These are phyloP conservation scores for Ogataea dorogensis DNA, from an alignment of 805 yeast species.

Conservation along the genomic window DNA sequence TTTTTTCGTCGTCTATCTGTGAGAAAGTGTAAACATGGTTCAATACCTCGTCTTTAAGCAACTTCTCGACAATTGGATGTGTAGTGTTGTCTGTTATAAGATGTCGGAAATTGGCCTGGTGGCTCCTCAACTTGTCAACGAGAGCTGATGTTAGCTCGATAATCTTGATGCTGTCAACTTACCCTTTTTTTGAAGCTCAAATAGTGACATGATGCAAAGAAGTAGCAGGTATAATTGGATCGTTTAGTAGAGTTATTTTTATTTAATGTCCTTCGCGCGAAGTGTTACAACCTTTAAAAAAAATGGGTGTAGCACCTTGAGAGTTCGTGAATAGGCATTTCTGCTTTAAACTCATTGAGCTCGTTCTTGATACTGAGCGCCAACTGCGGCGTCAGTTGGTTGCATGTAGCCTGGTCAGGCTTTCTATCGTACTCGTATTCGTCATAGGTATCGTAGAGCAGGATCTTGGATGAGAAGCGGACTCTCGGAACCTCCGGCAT, in stretches of 20 bases:
- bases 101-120: slow-evolving; percentile 28
- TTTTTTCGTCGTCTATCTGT: slow-evolving; percentile 29
- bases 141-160: slow-evolving; percentile 16
- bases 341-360: slow-evolving; percentile 70
- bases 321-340: slow-evolving; percentile 79
- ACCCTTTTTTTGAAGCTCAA: slow-evolving; percentile 28
- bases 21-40: slow-evolving; percentile 32
- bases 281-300: slow-evolving; percentile 40
- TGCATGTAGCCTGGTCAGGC: slow-evolving; percentile 91
- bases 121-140: slow-evolving; percentile 18
- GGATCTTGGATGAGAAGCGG: slow-evolving; percentile 76
- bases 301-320: slow-evolving; percentile 84
- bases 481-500: slow-evolving; percentile 20
- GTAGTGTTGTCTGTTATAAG: slow-evolving; percentile 32
- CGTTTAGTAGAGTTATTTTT: slow-evolving; percentile 3
- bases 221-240: slow-evolving; percentile 1
- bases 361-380: slow-evolving; percentile 88
- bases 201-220: slow-evolving; percentile 15
- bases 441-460: slow-evolving; percentile 80
- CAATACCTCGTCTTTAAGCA: slow-evolving; percentile 29
- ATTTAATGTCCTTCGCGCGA: slow-evolving; percentile 10
- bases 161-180: slow-evolving; percentile 4
- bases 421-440: slow-evolving; percentile 86
- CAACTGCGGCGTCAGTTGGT: slow-evolving; percentile 79
- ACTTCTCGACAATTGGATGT: slow-evolving; percentile 23